phyloP scores from a whole-genome alignment of 2,329 filamentous ascomycete genomes.

The Hymenoscyphus infarciens region DNA sequence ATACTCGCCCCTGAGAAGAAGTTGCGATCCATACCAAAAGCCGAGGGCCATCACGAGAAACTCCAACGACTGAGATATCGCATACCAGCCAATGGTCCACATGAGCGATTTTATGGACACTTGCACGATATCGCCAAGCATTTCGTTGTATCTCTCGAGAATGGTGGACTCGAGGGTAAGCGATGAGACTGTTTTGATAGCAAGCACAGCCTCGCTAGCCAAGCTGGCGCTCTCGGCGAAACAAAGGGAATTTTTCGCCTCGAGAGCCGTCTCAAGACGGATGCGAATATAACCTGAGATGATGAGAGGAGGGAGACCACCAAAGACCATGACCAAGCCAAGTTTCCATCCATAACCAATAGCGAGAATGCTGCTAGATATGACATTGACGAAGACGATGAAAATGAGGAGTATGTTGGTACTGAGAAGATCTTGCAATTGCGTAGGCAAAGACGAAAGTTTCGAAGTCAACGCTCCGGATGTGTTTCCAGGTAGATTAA shows the following conservation, averaged over 20 bases:
- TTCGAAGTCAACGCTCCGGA: constrained; percentile 62
- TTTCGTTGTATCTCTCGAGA: constrained; percentile 34
- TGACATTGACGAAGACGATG: constrained; percentile 40
- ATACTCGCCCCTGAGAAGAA: constrained; percentile 70
- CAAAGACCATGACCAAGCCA: constrained; percentile 42
- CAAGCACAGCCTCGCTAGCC: constrained; percentile 43
- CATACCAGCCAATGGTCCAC: constrained; percentile 30
- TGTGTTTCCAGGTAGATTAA: constrained; percentile 81
- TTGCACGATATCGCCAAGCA: constrained; percentile 31
- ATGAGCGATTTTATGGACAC: constrained; percentile 21
- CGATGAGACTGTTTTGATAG: constrained; percentile 44
- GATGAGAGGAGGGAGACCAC: constrained; percentile 41
- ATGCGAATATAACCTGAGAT: constrained; percentile 42
- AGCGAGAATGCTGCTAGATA: constrained; percentile 39
- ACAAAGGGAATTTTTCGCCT: constrained; percentile 40
- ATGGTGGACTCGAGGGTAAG: constrained; percentile 41
- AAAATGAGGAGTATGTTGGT: constrained; percentile 43
- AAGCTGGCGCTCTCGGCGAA: constrained; percentile 46
- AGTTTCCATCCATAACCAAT: constrained; percentile 45
- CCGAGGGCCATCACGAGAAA: constrained; percentile 61
- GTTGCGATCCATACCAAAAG: constrained; percentile 82
- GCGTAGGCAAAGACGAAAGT: not conserved
- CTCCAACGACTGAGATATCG: constrained; percentile 17
- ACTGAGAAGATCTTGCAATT: constrained; percentile 36
- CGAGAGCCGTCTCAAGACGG: constrained; percentile 42